These are phyloP conservation scores for Calocybe gangraenosa DNA, from an alignment of 768 basidiomycete species.

Conservation along the genomic window DNA sequence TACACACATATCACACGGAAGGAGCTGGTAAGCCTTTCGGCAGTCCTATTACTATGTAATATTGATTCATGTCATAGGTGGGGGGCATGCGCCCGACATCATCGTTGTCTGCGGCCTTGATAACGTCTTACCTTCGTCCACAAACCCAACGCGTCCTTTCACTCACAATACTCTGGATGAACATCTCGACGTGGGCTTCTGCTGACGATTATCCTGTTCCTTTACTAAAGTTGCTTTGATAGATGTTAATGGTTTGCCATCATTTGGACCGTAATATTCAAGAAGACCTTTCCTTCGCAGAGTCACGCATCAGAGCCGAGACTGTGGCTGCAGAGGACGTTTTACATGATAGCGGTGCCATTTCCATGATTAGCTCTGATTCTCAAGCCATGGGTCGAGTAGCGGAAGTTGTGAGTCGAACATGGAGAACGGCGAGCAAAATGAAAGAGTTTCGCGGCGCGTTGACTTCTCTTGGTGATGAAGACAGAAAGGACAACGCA, in stretches of 20 bases:
- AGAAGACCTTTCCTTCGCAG: conserved; percentile 94
- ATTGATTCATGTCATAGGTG: conserved; percentile 41
- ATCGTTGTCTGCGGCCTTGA: conserved; percentile 90
- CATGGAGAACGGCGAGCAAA: conserved; percentile 97
- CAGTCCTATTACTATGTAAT: background rate
- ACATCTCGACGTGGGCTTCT: conserved; percentile 79
- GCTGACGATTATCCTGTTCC: background rate
- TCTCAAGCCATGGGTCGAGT: conserved; percentile 99
- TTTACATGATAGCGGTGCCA: conserved; percentile 87
- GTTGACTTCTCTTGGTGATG: conserved; percentile 65
- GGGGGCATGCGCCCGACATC: conserved; percentile 97
- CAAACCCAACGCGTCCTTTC: conserved; percentile 94
- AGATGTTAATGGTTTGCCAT: conserved; percentile 99
- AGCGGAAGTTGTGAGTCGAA: conserved; percentile 64
- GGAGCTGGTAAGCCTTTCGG: conserved; percentile 66
- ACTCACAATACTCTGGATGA: conserved; percentile 91
- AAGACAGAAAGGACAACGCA: conserved; percentile 69
- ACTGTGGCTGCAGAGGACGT: conserved; percentile 98
- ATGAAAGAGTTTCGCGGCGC: conserved; percentile 80
- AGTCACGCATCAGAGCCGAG: conserved; percentile 94
- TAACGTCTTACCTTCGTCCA: conserved; percentile 94
- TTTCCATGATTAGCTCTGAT: conserved; percentile 95
- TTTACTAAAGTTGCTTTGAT: background rate
- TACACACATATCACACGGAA: conserved; percentile 97
- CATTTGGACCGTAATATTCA: conserved; percentile 89